Conservation (phyloP, 2,329 filamentous ascomycete species). For the Sclerotiophoma versabilis region DNA sequence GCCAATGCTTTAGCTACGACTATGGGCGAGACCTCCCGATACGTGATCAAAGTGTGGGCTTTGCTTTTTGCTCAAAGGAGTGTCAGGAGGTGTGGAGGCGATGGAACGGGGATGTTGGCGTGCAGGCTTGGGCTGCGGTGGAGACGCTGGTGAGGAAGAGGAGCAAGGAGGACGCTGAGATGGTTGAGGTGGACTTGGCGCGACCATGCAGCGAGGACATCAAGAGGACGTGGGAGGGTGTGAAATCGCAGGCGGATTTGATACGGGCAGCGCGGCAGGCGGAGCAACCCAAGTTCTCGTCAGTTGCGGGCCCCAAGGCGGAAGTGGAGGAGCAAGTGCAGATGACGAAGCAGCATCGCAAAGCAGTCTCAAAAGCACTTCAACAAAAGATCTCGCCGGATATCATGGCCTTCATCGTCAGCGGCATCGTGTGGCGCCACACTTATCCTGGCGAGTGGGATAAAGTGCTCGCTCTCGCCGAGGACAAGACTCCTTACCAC, state of each 20-base stretch:
- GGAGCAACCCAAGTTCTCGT: not conserved
- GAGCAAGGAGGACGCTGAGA: slow-evolving; percentile 44
- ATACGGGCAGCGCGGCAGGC: slow-evolving; percentile 36
- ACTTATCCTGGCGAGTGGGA: slow-evolving; percentile 41
- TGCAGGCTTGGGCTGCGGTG: slow-evolving; percentile 45
- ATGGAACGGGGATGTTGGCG: slow-evolving; percentile 33
- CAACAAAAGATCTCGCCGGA: slow-evolving; percentile 44
- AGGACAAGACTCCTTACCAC: slow-evolving; percentile 53
- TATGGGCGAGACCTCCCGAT: slow-evolving; percentile 52
- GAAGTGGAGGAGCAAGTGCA: slow-evolving; percentile 11
- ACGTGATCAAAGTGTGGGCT: slow-evolving; percentile 48
- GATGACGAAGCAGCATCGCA: slow-evolving; percentile 44
- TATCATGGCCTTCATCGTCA: slow-evolving; percentile 53
- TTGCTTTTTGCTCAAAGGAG: slow-evolving; percentile 52
- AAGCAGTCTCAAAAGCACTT: slow-evolving; percentile 41
- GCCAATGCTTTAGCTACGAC: slow-evolving; percentile 56
- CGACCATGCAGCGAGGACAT: slow-evolving; percentile 41
- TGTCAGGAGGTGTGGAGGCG: slow-evolving; percentile 50
- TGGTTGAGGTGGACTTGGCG: slow-evolving; percentile 40
- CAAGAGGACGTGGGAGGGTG: slow-evolving; percentile 35
- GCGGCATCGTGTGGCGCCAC: slow-evolving; percentile 47
- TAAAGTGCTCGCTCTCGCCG: slow-evolving; percentile 48
- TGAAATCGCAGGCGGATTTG: slow-evolving; percentile 31
- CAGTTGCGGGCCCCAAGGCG: not conserved
- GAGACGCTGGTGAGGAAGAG: slow-evolving; percentile 42